Conservation (phyloP, 495 filamentous ascomycete species). For the Xylaria intraflava region DNA sequence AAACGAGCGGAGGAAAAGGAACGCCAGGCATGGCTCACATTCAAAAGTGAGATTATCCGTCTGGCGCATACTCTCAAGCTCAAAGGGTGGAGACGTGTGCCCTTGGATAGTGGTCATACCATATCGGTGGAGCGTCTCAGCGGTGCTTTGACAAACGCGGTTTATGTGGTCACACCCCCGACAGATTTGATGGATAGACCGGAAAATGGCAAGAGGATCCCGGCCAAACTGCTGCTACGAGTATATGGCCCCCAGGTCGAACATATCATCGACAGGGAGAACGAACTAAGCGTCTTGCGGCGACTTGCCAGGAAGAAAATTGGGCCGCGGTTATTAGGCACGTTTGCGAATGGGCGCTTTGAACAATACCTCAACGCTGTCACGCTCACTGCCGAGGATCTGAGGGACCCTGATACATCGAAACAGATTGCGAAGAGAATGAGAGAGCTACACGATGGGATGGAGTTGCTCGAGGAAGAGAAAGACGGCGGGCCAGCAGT, state of each 20-base stretch:
- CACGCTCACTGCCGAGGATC: constrained; percentile 67
- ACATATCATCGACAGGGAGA: constrained; percentile 89
- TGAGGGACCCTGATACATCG: constrained; percentile 75
- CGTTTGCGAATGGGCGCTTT: constrained; percentile 92
- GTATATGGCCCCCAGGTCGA: constrained; percentile 96
- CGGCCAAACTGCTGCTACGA: constrained; percentile 72
- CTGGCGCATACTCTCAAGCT: constrained; percentile 81
- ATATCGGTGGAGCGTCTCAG: constrained; percentile 82
- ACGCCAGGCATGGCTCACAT: constrained; percentile 63
- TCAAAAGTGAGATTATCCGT: constrained; percentile 87
- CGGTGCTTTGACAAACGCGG: constrained; percentile 90
- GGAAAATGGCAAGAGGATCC: constrained; percentile 32
- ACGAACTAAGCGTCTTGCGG: constrained; percentile 78
- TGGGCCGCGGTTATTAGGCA: constrained; percentile 86
- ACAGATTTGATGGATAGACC: constrained; percentile 39
- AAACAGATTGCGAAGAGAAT: constrained; percentile 97
- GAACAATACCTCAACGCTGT: constrained; percentile 85
- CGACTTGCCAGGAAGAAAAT: constrained; percentile 87
- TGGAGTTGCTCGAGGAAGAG: constrained; percentile 76
- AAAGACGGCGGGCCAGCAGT: constrained; percentile 71
- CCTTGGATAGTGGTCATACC: constrained; percentile 54
- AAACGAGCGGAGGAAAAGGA: constrained; percentile 52
- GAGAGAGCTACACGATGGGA: constrained; percentile 90
- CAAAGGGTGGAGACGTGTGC: constrained; percentile 81
- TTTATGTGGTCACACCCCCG: constrained; percentile 88